These are phyloP conservation scores for Colletotrichum sp. DNA, from an alignment of 2,329 filamentous ascomycete species.

Conservation along the genomic window DNA sequence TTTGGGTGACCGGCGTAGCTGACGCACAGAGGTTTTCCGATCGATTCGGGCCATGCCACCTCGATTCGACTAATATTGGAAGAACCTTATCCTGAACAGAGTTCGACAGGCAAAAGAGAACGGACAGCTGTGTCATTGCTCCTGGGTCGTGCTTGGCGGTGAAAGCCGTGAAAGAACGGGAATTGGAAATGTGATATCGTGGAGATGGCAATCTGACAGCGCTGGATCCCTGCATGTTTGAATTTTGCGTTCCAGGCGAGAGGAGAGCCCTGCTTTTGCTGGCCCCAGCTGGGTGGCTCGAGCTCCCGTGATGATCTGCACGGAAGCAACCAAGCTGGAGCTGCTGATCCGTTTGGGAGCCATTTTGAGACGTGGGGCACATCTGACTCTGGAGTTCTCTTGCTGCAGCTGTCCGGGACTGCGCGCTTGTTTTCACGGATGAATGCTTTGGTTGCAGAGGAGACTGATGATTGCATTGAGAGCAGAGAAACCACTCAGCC, in stretches of 20 bases:
- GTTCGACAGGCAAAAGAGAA: background rate
- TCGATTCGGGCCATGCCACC: background rate
- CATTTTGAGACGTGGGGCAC: background rate
- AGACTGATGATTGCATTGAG: background rate
- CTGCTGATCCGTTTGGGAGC: slow-evolving; percentile 2
- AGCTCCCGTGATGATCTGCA: slow-evolving; percentile 18
- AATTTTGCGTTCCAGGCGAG: background rate
- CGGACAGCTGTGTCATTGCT: background rate
- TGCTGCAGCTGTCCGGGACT: background rate
- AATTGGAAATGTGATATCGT: slow-evolving; percentile 7
- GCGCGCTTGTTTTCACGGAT: background rate
- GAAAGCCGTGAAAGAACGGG: background rate
- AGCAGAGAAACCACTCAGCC: background rate
- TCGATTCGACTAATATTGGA: background rate
- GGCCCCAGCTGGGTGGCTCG: slow-evolving; percentile 12
- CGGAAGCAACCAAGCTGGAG: slow-evolving; percentile 12
- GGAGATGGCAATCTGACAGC: background rate
- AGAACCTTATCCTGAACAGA: background rate
- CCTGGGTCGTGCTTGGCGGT: background rate
- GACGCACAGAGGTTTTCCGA: background rate
- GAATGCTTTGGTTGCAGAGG: background rate
- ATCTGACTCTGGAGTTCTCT: background rate
- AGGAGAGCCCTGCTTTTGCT: background rate
- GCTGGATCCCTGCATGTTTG: slow-evolving; percentile 9
- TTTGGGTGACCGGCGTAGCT: background rate